Evolutionary conservation across 2,329 filamentous ascomycete genomes (phyloP), one percentile per base, ranked within the genome.

Genomic region (Talaromyces marneffei): DNA sequence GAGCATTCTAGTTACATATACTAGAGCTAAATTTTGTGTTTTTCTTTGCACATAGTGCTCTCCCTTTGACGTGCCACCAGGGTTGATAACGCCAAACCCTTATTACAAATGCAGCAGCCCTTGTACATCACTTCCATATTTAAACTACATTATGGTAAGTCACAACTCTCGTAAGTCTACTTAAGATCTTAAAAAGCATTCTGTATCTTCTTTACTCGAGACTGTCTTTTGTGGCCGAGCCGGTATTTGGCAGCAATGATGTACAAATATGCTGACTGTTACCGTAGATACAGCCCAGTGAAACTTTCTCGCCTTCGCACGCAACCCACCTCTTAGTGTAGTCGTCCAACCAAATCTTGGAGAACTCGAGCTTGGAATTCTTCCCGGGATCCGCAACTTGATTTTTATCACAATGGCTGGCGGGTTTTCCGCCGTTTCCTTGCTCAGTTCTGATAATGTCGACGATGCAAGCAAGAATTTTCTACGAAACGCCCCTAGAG

Each of bases 221-320:
- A 20, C 20, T 58, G 37, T 48, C 27, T 27, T 18, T 42, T 58
- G 42, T 58, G 57, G 25, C 25, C 25, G 35, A 31, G 46, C 33
- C 20, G 25, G 57, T 53, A 58, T 62, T 44, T 62, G 46, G 33
- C 27, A 48, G 40, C 48, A 55, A 59, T 54, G 20, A 55, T 62
- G 48, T 48, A 48, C 48, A 62, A 62, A 53, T 59, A 62, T 62
- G 60, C 60, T 62, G 60, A 62, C 50, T 39, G 48, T 59, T 57
- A 55, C 37, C 39, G 50, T 55, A 62, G 60, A 62, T 59, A 59
- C 55, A 62, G 33, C 39, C 48, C 16, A 58, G 56, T 54, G 39
- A 62, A 46, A 55, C 56, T 48, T 53, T 48, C 60, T 54, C 37
- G 48, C 50, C 39, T 59, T 46, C 14, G 16, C 48, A 40, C 23